Evolutionary conservation across 2,329 filamentous ascomycete genomes (phyloP).

Genomic region (Dothiorella sarmentorum): DNA sequence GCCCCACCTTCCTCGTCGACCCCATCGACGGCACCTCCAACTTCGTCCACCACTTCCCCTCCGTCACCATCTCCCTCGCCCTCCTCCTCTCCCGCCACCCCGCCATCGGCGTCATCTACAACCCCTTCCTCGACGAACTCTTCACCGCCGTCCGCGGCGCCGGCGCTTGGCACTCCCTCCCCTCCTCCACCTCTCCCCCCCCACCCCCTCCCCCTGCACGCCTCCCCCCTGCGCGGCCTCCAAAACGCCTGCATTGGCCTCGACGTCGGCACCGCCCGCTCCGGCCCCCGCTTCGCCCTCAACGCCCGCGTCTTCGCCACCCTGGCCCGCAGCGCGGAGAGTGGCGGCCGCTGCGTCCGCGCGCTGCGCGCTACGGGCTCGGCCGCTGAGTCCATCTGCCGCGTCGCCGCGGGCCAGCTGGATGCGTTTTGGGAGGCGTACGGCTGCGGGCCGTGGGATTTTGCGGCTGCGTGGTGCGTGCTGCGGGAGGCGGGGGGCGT

Average conservation of each 20-base stretch:
- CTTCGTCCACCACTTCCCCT: not conserved
- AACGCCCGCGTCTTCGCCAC: not conserved
- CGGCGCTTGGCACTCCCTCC: not conserved
- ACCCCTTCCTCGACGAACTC: slow-evolving; percentile 3
- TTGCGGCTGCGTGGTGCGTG: slow-evolving; percentile 2
- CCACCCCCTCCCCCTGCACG: not conserved
- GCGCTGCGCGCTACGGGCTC: not conserved
- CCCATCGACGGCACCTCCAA: slow-evolving; percentile 13
- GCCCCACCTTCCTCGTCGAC: slow-evolving; percentile 4
- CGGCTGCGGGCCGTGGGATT: not conserved
- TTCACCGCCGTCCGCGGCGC: not conserved
- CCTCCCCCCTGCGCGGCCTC: not conserved
- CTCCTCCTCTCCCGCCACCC: not conserved
- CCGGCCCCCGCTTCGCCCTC: not conserved
- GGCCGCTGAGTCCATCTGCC: not conserved
- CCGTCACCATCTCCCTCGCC: not conserved
- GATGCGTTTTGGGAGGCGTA: slow-evolving; percentile 9
- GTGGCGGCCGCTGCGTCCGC: not conserved
- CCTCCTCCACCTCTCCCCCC: not conserved
- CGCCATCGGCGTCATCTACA: slow-evolving; percentile 7
- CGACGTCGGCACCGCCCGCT: not conserved
- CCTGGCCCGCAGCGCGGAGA: not conserved
- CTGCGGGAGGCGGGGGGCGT: not conserved
- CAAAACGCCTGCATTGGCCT: not conserved
- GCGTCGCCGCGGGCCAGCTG: slow-evolving; percentile 1